These are phyloP conservation scores for Pseudonitzschia pungens DNA, from an alignment of 108 stramenopile species.

Conservation along the genomic window DNA sequence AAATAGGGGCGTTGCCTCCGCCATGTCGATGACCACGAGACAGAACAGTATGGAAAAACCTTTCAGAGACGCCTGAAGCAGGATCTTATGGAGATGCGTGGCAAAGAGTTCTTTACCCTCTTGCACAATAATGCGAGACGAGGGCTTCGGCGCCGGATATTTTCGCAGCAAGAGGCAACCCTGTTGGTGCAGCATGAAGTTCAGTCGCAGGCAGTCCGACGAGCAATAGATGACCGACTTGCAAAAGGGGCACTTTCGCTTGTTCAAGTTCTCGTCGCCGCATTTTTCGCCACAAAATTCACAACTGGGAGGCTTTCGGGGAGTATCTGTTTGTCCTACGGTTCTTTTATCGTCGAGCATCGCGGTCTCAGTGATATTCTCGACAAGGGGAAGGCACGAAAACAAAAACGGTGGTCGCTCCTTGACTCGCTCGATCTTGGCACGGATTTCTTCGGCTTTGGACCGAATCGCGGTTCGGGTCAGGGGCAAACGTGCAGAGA, in stretches of 20 bases:
- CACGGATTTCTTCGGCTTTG: constrained; percentile 10
- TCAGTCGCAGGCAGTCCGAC: constrained; percentile 28
- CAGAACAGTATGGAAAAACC: constrained; percentile 26
- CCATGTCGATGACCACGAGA: constrained; percentile 30
- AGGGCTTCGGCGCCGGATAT: constrained; percentile 24
- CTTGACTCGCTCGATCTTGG: constrained; percentile 32
- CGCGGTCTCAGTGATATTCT: constrained; percentile 6
- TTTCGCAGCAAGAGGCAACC: constrained; percentile 25
- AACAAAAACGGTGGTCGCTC: constrained; percentile 30
- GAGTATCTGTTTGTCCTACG: background rate
- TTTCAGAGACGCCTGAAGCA: constrained; percentile 35
- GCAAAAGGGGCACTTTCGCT: constrained; percentile 37
- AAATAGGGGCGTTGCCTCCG: constrained; percentile 31
- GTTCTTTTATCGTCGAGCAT: background rate
- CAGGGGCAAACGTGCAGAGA: constrained; percentile 6
- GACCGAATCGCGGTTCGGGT: constrained; percentile 26
- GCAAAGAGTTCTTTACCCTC: constrained; percentile 31
- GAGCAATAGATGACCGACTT: constrained; percentile 37
- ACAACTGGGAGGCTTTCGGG: constrained; percentile 7
- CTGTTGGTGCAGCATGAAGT: constrained; percentile 35
- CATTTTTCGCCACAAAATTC: constrained; percentile 36
- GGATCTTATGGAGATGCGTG: constrained; percentile 18
- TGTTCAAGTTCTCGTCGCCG: background rate
- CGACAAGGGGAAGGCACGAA: background rate
- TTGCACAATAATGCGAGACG: constrained; percentile 7